phyloP scores from a whole-genome alignment of 169 alveolate genomes.

The Eimeria necatrix region DNA sequence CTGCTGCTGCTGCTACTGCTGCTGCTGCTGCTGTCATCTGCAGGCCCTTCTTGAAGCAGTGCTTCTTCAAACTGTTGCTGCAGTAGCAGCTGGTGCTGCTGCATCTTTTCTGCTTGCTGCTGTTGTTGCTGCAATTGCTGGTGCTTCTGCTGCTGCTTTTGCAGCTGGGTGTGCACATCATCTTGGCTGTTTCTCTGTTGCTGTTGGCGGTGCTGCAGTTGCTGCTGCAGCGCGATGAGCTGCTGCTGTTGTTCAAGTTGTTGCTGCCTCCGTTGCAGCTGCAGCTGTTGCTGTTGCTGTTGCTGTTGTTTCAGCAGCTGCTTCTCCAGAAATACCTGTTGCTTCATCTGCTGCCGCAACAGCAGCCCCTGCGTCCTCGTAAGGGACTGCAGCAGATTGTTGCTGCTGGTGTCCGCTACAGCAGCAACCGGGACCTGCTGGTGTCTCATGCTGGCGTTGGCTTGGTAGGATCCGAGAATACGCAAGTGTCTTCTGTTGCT shows the following conservation, averaged over 20 bases:
- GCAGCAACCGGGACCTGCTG: conserved; percentile 29
- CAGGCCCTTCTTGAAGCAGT: conserved; percentile 9
- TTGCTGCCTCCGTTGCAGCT: conserved; percentile 26
- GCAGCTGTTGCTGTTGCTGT: conserved; percentile 33
- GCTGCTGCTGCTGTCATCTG: conserved; percentile 53
- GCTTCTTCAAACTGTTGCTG: conserved; percentile 56
- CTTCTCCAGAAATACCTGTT: not conserved
- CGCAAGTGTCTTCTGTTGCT: conserved; percentile 38
- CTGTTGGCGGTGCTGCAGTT: conserved; percentile 1
- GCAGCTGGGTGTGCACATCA: not conserved
- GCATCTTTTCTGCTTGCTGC: conserved; percentile 6
- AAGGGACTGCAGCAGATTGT: conserved; percentile 17
- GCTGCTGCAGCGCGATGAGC: not conserved
- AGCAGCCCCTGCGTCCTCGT: conserved; percentile 1
- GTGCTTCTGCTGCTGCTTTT: conserved; percentile 32
- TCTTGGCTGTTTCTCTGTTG: not conserved
- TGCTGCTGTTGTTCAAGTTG: conserved; percentile 2
- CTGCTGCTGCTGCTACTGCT: conserved; percentile 56
- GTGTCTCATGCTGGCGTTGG: not conserved
- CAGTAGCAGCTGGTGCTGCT: conserved; percentile 30
- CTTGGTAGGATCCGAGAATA: not conserved
- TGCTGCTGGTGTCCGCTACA: conserved; percentile 6
- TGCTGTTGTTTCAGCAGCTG: conserved; percentile 41
- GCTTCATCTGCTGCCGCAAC: conserved; percentile 46
- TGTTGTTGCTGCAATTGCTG: conserved; percentile 38